Percentiles rank a stretch among this genome's conserved stretches.
Evolutionary conservation across 768 basidiomycete species (phyloP).

Genomic region (Flagelloscypha sp.): DNA sequence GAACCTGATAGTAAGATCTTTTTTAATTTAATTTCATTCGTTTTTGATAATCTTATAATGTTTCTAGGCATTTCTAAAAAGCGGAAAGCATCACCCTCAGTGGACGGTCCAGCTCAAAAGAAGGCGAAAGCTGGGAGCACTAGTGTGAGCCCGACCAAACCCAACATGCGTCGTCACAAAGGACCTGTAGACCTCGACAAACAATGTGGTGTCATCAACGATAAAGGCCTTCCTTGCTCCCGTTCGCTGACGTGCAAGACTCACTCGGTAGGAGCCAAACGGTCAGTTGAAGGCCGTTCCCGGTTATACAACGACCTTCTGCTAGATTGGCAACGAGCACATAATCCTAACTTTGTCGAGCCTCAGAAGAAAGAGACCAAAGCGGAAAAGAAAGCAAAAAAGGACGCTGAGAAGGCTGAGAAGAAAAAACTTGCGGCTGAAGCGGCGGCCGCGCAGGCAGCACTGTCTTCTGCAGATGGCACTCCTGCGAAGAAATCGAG

Average conservation of each 20-base stretch:
- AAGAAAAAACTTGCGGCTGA: constrained; percentile 70
- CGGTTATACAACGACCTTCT: constrained; percentile 79
- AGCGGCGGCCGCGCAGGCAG: constrained; percentile 51
- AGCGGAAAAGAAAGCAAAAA: constrained; percentile 80
- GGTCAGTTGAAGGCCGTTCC: constrained; percentile 81
- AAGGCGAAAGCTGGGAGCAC: constrained; percentile 59
- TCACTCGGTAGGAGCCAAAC: constrained; percentile 95
- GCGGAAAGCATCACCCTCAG: constrained; percentile 71
- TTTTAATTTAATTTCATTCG: constrained; percentile 5
- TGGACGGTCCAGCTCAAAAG: constrained; percentile 60
- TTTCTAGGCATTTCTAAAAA: constrained; percentile 41
- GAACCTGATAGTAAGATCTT: constrained; percentile 36
- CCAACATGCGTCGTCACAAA: constrained; percentile 72
- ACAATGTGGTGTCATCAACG: constrained; percentile 96
- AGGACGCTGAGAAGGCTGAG: constrained; percentile 73
- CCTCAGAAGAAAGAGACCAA: constrained; percentile 83
- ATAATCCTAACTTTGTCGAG: constrained; percentile 84
- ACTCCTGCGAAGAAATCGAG: constrained; percentile 35
- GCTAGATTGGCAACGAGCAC: constrained; percentile 83
- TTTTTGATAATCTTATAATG: constrained; percentile 4
- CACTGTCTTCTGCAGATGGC: constrained; percentile 29
- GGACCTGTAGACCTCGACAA: constrained; percentile 86
- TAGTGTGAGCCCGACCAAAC: no score
- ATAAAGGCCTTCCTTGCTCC: constrained; percentile 86
- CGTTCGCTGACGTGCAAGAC: constrained; percentile 97